phyloP scores from a whole-genome alignment of 306 rosid genomes.

The Purshia tridentata region DNA sequence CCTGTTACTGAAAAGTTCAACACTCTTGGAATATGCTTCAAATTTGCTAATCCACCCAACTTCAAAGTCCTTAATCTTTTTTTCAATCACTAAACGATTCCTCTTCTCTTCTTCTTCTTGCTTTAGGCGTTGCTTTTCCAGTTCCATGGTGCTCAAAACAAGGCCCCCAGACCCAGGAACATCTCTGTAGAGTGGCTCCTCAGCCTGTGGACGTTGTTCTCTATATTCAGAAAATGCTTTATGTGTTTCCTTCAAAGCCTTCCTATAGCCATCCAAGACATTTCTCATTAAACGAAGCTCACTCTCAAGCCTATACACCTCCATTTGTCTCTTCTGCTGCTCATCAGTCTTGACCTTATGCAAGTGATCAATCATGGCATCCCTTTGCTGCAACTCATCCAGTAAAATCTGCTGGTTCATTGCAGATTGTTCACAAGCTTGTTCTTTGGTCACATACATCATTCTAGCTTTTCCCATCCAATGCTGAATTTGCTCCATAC shows the following conservation, averaged over 20 bases:
- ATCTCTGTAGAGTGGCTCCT: conserved; percentile 84
- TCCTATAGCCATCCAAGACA: conserved; percentile 73
- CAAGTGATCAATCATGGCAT: conserved; percentile 48
- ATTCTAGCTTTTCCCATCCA: conserved; percentile 68
- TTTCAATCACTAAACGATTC: conserved; percentile 40
- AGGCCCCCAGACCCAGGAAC: conserved; percentile 90
- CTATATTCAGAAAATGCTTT: conserved; percentile 69
- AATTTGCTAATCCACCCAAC: conserved; percentile 40
- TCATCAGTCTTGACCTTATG: conserved; percentile 69
- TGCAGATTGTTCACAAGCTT: conserved; percentile 47
- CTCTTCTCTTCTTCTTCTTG: conserved; percentile 81
- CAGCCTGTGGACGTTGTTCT: conserved; percentile 51
- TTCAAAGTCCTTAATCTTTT: conserved; percentile 51
- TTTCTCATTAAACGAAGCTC: conserved; percentile 71
- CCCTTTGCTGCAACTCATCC: conserved; percentile 71
- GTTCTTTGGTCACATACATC: conserved; percentile 56
- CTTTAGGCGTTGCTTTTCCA: conserved; percentile 67
- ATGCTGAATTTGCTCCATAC: conserved; percentile 63
- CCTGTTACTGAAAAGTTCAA: conserved; percentile 42
- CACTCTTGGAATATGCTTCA: conserved; percentile 30
- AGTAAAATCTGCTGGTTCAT: conserved; percentile 52
- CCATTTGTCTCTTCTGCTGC: conserved; percentile 56
- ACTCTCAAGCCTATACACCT: conserved; percentile 62
- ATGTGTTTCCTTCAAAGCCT: conserved; percentile 67
- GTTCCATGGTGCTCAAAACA: conserved; percentile 72